phyloP scores from a whole-genome alignment of 257 asterid genomes.

The Haberlea rhodopensis region DNA sequence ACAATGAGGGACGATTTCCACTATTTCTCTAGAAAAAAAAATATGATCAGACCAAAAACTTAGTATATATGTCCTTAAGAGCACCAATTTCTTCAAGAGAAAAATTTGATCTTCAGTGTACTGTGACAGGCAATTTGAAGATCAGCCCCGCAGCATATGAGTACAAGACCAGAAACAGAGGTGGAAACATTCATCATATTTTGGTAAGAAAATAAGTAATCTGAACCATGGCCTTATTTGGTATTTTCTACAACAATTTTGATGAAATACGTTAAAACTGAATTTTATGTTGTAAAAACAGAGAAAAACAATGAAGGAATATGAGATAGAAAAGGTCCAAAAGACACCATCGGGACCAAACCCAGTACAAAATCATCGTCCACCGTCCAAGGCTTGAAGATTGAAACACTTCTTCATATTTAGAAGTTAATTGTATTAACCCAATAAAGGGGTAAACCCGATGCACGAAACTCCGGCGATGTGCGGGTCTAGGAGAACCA shows the following conservation, averaged over 20 bases:
- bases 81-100: slow-evolving; percentile 1
- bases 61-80: neutral
- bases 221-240: neutral
- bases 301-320: slow-evolving; percentile 34
- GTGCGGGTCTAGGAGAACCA: too few relatives aligned
- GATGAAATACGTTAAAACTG: slow-evolving; percentile 8
- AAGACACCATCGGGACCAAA: slow-evolving; percentile 69
- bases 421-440: too few relatives aligned
- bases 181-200: slow-evolving; percentile 28
- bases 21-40: too few relatives aligned
- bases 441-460: too few relatives aligned
- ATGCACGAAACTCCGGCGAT: too few relatives aligned
- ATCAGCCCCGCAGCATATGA: slow-evolving; percentile 32
- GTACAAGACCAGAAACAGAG: slow-evolving; percentile 27
- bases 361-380: slow-evolving; percentile 58
- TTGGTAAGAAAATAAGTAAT: slow-evolving; percentile 35
- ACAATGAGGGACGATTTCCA: too few relatives aligned
- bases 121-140: slow-evolving; percentile 42
- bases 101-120: slow-evolving; percentile 23
- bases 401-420: slow-evolving; percentile 22
- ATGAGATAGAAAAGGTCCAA: slow-evolving; percentile 33
- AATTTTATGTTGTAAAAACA: slow-evolving; percentile 15
- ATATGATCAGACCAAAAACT: too few relatives aligned
- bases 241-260: slow-evolving; percentile 6
- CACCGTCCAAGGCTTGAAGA: slow-evolving; percentile 49